Evolutionary conservation across 2,329 filamentous ascomycete species (phyloP), one percentile per base, ranked within the genome.

Genomic region (Diplodia scrobiculata): DNA sequence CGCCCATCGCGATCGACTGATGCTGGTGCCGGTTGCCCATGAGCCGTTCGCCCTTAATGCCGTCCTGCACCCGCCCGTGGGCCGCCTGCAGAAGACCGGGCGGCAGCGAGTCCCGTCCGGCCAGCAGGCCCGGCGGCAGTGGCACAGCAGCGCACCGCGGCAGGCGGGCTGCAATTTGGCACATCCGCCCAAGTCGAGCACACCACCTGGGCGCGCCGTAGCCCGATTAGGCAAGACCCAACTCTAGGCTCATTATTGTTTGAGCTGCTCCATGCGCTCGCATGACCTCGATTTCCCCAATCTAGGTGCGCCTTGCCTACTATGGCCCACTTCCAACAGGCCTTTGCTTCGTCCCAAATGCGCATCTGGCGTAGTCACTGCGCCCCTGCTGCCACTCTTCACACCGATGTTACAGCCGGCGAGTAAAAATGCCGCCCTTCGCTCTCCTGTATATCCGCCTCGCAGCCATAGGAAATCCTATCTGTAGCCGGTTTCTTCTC

Each of bases 241-340:
- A 13, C 58, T 62, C 41, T 62, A 50, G 45, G 41, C 34, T 50
- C 52, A 55, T 55, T 34, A 27, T 47, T 47, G 58, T 27, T 62
- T 17, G 34, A 50, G 41, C 38, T 27, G 38, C 58, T 62, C 58
- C 38, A 19, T 29, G 41, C 41, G 58, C 58, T 62, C 58, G 58
- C 58, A 62, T 62, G 58, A 62, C 58, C 58, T 29, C n/a, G 10
- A 14, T 29, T 55, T 55, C n/a, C 52, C 52, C 34, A 17, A 21
- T 55, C 32, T 2, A 25, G 19, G 9, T 19, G 41, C 17, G n/a
- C 17, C 45, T 62, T 60, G 21, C 58, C 58, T 25, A 36, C 10
- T 62, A 14, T 21, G 29, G 58, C 41, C 45, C 17, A 10, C 25
- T 47, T 21, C 27, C 10, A 34, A 19, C 41, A 32, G 58, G 58